A percentile compares a stretch with the other conserved stretches of the same genome.
Evolutionary conservation across 1,284 basidiomycete genomes (phyloP).

Genomic region (Kalmanozyma brasiliensis): DNA sequence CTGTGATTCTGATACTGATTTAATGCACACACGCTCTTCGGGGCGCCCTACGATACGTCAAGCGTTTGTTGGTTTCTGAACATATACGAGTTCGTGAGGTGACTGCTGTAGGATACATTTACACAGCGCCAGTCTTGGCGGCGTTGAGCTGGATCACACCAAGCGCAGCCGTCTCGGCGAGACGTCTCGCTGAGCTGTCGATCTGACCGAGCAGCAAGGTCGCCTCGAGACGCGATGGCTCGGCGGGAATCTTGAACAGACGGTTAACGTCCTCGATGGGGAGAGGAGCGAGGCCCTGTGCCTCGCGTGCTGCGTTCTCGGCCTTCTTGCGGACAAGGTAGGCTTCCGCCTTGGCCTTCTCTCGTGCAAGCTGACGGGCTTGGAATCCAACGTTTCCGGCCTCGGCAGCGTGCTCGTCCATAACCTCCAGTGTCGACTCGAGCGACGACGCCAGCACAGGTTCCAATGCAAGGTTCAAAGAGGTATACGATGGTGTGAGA

Average conservation of each 20-base stretch:
- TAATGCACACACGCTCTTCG: too few relatives aligned
- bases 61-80: slow-evolving; percentile 12
- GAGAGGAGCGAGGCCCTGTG: slow-evolving; percentile 85
- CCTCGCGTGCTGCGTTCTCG: slow-evolving; percentile 84
- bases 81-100: background rate
- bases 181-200: slow-evolving; percentile 67
- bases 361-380: slow-evolving; percentile 87
- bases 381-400: slow-evolving; percentile 87
- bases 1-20: too few relatives aligned
- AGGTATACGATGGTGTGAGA: slow-evolving; percentile 58
- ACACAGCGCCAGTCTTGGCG: slow-evolving; percentile 59
- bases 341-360: slow-evolving; percentile 84
- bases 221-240: slow-evolving; percentile 90
- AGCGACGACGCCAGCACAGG: slow-evolving; percentile 65
- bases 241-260: slow-evolving; percentile 83
- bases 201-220: slow-evolving; percentile 72
- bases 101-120: slow-evolving; percentile 4
- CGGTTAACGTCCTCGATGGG: slow-evolving; percentile 69
- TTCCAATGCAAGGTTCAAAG: slow-evolving; percentile 64
- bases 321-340: slow-evolving; percentile 73
- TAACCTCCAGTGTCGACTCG: slow-evolving; percentile 64
- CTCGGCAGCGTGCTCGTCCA: slow-evolving; percentile 65
- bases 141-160: slow-evolving; percentile 64
- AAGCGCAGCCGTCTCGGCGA: slow-evolving; percentile 72
- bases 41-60: slow-evolving; percentile 13